Conservation (phyloP, 805 yeast genomes). For the Yarrowia sp. region DNA sequence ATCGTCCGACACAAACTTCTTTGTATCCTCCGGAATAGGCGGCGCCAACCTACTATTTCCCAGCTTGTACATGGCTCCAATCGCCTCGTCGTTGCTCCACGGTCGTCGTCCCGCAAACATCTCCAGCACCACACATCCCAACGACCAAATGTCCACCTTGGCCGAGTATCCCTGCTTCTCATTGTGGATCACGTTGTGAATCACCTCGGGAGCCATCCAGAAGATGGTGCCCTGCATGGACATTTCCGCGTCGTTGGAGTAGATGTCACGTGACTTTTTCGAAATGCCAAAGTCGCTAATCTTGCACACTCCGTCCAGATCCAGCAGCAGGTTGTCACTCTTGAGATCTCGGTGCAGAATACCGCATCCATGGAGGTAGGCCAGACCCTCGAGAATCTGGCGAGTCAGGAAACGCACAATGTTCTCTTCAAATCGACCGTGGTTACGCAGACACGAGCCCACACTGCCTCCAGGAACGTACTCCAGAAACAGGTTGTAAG, state of each 20-base stretch:
- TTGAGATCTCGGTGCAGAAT: constrained; percentile 93
- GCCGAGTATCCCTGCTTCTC: constrained; percentile 93
- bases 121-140: constrained; percentile 95
- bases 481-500: constrained; percentile 87
- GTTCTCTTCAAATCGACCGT: constrained; percentile 84
- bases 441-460: constrained; percentile 79
- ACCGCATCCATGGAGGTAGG: constrained; percentile 87
- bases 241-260: constrained; percentile 91
- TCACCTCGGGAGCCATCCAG: constrained; percentile 99
- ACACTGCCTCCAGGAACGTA: constrained; percentile 98
- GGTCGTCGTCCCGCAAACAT: constrained; percentile 98
- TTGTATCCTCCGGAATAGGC: constrained; percentile 91
- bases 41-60: constrained; percentile 92
- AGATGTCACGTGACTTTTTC: constrained; percentile 81
- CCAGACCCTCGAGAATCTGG: constrained; percentile 82
- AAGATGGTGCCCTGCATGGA: constrained; percentile 98
- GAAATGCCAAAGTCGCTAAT: constrained; percentile 97
- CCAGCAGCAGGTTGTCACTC: constrained; percentile 89
- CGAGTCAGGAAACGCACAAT: constrained; percentile 73
- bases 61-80: constrained; percentile 87
- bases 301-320: constrained; percentile 91
- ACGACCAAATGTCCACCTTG: constrained; percentile 96
- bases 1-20: constrained; percentile 63
- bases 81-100: constrained; percentile 95
- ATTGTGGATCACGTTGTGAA: constrained; percentile 76